Evolutionary conservation across 768 basidiomycete species (phyloP), one percentile per base, ranked within the genome.

Genomic region (Termitomyces sp.): DNA sequence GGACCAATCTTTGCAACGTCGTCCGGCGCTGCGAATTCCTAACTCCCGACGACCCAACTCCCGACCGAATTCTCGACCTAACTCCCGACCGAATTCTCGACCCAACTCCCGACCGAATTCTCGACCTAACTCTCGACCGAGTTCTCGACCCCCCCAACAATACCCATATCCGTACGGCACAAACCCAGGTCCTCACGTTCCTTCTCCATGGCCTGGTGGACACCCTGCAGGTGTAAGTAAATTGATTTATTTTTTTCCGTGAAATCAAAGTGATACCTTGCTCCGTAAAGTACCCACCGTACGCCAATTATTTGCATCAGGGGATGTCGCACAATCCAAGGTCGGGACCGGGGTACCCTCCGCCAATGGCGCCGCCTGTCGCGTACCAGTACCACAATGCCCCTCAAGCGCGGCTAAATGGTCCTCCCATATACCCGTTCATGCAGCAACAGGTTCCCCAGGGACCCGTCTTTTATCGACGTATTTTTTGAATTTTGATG

Each of bases 391-490:
- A 51, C 13, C 54, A 52, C 14, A 45, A 9, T 18, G 8, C 20
- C 22, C 44, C 8, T n/a, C 60, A 18, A 43, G 5, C 41, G 41
- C 56, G 32, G 18, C 44, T 38, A 4, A 30, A 50, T 18, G 44
- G 22, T n/a, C 43, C 43, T 7, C 43, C 54, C 0, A 52, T 54
- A 33, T 58, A 62, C 40, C 56, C 61, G 8, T 30, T 55, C n/a
- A 51, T 54, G 38, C 52, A 33, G 30, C 61, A 55, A 38, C 55
- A 55, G 52, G 0, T 33, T 1, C 40, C 47, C 5, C 56, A 36
- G 26, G 53, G 36, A 14, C 59, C 61, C 2, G 58, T 56, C 14
- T 52, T 58, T 33, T 52, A 58, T 50, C 61, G 58, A 40, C 60
- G 52, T 13, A 35, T 60, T 61, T 56, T 38, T 38, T 18, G 38